Base-by-base conservation (phyloP, 306 rosid genomes). In the Castanea sativa region DNA sequence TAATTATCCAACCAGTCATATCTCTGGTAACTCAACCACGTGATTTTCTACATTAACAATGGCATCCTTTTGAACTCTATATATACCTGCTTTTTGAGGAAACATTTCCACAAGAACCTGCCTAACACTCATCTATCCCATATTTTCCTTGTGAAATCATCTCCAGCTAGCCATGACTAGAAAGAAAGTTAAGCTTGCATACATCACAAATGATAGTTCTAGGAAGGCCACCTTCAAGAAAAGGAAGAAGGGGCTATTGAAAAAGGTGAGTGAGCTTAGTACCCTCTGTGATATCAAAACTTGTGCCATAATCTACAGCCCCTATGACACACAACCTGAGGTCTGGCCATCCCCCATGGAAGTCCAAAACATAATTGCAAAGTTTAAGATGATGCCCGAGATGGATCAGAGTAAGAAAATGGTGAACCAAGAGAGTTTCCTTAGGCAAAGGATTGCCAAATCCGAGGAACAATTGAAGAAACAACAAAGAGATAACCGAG, bases 191-290 rank as follows among this genome's bases (percentile, higher is more conserved):
- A 72, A 81, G 58, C 78, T 82, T 29, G 75, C 78, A 29, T 82
- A 60, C 53, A 76, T 76, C 70, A 15, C 27, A 19, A 73, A 82
- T 41, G 81, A 76, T 11, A 67, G 4, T 38, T 49, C 74, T 25
- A 82, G 85, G 19, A 82, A 82, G 59, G 64, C 74, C 38, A 72
- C 85, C 16, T 76, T 76, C 75, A 82, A 73, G 38, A 82, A 82
- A 14, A 82, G 85, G 69, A 82, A 72, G 78, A 77, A 43, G 12
- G 78, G 81, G 2, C 20, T 81, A n/a, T 2, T 71, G 77, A 81
- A 76, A 3, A 81, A 76, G 78, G 14, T 81, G 65, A 25, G 27
- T 27, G 81, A 77, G 52, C 75, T 82, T 11, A 82, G 77, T 18
- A 60, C 74, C 13, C 81, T 76, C 1, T 82, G 82, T 73, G 85